Evolutionary conservation across 345 rosid genomes (phyloP).

Genomic region (Cardamine occulta): DNA sequence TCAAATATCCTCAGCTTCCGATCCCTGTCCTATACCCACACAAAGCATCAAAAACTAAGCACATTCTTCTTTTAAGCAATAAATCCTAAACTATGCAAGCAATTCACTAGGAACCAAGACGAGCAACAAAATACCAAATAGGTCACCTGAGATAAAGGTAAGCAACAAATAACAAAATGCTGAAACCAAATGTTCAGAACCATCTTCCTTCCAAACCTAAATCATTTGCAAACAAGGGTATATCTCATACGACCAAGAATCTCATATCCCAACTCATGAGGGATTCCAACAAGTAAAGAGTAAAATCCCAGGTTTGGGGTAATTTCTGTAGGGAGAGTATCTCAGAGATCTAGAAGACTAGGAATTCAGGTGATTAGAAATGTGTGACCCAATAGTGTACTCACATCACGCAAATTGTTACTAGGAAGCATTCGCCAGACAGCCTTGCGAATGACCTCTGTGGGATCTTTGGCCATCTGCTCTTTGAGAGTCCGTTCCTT

Average conservation of each 20-base stretch:
- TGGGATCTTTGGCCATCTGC: constrained; percentile 91
- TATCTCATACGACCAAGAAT: background rate
- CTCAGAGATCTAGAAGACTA: background rate
- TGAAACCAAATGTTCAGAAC: background rate
- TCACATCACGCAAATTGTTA: constrained; percentile 91
- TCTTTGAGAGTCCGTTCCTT: constrained; percentile 95
- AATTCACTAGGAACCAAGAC: background rate
- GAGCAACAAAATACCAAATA: background rate
- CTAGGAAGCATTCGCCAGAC: constrained; percentile 97
- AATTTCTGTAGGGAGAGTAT: background rate
- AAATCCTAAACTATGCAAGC: constrained; percentile 2
- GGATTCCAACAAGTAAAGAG: constrained; percentile 19
- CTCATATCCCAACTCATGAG: background rate
- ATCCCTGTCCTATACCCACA: constrained; percentile 81
- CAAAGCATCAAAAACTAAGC: constrained; percentile 24
- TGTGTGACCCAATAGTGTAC: constrained; percentile 23
- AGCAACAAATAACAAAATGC: constrained; percentile 1
- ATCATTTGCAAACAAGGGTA: background rate
- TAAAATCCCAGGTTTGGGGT: background rate
- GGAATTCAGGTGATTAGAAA: background rate
- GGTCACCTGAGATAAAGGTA: constrained; percentile 13
- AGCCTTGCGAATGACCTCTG: constrained; percentile 98
- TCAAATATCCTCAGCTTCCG: constrained; percentile 88
- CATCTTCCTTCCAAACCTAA: constrained; percentile 1
- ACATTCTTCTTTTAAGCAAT: constrained; percentile 4